Evolutionary conservation across 2,329 filamentous ascomycete species (phyloP).

Genomic region (Decorospora gaudefroyi): DNA sequence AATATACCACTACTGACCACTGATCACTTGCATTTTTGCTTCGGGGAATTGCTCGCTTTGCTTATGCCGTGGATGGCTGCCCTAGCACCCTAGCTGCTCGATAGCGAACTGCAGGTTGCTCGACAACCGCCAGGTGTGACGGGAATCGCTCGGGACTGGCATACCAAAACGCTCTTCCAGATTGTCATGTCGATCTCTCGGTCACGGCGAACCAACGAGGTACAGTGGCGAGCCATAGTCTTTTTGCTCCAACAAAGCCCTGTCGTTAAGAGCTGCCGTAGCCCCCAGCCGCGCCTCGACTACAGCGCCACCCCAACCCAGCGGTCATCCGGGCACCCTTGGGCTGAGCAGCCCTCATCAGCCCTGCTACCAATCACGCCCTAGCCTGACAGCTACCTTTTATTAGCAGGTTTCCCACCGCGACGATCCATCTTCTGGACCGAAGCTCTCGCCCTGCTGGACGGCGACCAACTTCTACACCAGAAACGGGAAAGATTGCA

Average conservation of each 20-base stretch:
- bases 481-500: slow-evolving; percentile 1
- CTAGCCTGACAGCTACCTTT: slow-evolving; percentile 9
- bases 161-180: slow-evolving; percentile 10
- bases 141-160: slow-evolving; percentile 1
- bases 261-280: slow-evolving; percentile 21
- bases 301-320: slow-evolving; percentile 10
- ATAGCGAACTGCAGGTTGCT: background rate
- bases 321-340: slow-evolving; percentile 18
- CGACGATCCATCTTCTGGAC: slow-evolving; percentile 12
- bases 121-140: background rate
- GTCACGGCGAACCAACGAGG: slow-evolving; percentile 3
- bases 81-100: background rate
- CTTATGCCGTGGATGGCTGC: background rate
- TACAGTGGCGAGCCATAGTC: slow-evolving; percentile 2
- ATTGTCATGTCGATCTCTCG: slow-evolving; percentile 12
- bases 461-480: slow-evolving; percentile 6
- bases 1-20: slow-evolving; percentile 32
- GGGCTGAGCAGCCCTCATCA: slow-evolving; percentile 25
- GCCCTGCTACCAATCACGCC: slow-evolving; percentile 16
- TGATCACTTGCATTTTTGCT: no score
- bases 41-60: slow-evolving; percentile 21
- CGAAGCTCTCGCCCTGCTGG: no score
- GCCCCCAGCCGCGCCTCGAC: slow-evolving; percentile 17
- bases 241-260: background rate
- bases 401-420: no score